Conservation (phyloP, 1,284 basidiomycete species). For the Marasmius oreades region DNA sequence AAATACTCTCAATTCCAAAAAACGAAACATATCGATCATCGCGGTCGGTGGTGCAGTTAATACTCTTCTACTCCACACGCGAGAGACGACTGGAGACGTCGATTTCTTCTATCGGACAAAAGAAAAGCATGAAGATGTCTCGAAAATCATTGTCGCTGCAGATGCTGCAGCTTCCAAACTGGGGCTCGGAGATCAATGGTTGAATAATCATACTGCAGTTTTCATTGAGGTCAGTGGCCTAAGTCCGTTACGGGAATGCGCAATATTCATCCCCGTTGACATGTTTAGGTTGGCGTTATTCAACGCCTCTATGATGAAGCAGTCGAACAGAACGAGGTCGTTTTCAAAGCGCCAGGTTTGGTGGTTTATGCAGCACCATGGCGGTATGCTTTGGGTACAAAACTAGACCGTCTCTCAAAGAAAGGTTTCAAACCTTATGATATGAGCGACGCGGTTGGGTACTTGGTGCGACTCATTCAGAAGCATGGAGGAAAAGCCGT, state of each 20-base stretch:
- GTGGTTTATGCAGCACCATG: conserved; percentile 11
- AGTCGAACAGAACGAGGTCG: conserved; percentile 7
- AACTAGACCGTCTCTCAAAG: conserved; percentile 8
- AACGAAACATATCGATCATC: neutral
- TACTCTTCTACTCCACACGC: conserved; percentile 6
- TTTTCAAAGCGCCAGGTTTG: conserved; percentile 8
- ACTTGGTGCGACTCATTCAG: conserved; percentile 4
- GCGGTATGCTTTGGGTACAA: conserved; percentile 8
- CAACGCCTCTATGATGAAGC: conserved; percentile 7
- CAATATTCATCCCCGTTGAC: too few relatives aligned
- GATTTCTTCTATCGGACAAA: conserved; percentile 12
- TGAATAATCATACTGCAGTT: conserved; percentile 10
- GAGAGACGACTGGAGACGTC: conserved; percentile 8
- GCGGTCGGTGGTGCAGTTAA: conserved; percentile 10
- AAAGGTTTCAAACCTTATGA: conserved; percentile 3
- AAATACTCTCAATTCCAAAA: neutral
- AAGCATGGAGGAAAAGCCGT: conserved; percentile 5
- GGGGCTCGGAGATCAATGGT: neutral
- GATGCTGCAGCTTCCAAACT: neutral
- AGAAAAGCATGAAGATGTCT: conserved; percentile 2
- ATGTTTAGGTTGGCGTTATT: conserved; percentile 6
- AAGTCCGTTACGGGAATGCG: neutral
- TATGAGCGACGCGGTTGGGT: conserved; percentile 7
- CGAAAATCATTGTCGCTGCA: neutral
- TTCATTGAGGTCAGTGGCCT: conserved; percentile 6